Conservation (phyloP, 1,284 basidiomycete species). For the Ceratobasidium sp. region DNA sequence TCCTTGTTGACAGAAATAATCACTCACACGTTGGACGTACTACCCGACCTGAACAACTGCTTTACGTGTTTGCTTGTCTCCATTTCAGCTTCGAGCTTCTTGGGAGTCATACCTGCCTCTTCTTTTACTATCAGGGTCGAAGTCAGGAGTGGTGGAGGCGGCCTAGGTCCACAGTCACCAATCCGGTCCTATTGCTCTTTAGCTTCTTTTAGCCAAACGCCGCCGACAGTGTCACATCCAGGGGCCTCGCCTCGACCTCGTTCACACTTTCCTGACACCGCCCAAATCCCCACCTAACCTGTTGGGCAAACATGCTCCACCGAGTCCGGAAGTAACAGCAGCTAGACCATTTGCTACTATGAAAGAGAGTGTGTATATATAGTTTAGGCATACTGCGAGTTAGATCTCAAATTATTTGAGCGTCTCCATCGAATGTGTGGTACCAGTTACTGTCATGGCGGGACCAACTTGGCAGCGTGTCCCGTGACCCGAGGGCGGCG, state of each 20-base stretch:
- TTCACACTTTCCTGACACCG: constrained; percentile 7
- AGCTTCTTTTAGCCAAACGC: constrained; percentile 1
- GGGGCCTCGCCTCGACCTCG: constrained; percentile 22
- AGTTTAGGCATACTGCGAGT: too few species aligned
- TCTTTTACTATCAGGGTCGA: neutral
- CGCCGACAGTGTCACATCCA: neutral
- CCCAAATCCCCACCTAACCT: too few species aligned
- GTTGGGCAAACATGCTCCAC: too few species aligned
- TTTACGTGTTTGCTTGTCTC: neutral
- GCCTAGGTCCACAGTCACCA: constrained; percentile 18
- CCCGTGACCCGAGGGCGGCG: too few species aligned
- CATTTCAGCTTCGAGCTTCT: neutral
- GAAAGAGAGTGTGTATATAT: too few species aligned
- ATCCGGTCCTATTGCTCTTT: constrained; percentile 30
- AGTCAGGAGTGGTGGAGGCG: constrained; percentile 17
- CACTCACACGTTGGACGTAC: constrained; percentile 36
- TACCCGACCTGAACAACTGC: neutral
- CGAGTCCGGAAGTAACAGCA: too few species aligned
- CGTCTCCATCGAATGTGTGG: too few species aligned
- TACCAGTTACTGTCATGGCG: too few species aligned
- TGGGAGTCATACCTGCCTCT: neutral
- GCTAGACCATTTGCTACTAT: too few species aligned
- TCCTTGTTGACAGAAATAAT: constrained; percentile 38
- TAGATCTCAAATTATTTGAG: too few species aligned
- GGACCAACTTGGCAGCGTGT: too few species aligned